Evolutionary conservation across 2,329 filamentous ascomycete genomes (phyloP), one percentile per base, ranked within the genome.

Genomic region (Fusarium burgessii): DNA sequence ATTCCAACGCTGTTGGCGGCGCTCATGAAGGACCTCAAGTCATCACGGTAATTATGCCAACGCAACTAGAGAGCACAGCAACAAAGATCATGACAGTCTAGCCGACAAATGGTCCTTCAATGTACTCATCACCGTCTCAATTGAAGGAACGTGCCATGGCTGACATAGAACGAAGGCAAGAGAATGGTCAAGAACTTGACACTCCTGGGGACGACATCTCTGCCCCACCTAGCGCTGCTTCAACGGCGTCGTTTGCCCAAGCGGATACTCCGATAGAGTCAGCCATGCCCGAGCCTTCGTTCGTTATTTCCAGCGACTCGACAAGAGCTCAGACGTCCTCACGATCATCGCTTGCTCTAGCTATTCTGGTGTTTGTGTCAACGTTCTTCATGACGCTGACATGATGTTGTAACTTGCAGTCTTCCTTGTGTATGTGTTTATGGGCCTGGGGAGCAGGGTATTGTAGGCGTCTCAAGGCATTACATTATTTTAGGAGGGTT

Each of bases 31-130:
- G 51, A 15, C 70, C 62, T 50, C 47, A 72, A 11, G 46, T 76
- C 20, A 62, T 77, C 27, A 78, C 75, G 17, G 62, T 79, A 9
- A 73, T 77, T 41, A 62, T 73, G 18, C 62, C 77, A 23, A 66
- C 69, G 14, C 63, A 68, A 20, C 52, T 73, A 13, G 63, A 68
- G 13, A 59, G 68, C 14, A 70, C 74, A 12, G 52, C 71, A 46
- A 78, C 70, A 32, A 68, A 33, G 32, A 45, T 68, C 35, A 50
- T 71, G 32, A 73, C 70, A 35, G 58, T 68, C 52, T 68, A 58
- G 63, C 56, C 54, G 57, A 65, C 70, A 14, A 42, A 59, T 20
- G 43, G 43, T 13, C 25, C 68, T n/a, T 68, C 72, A 13, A 65
- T 40, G 25, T 51, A 46, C 50, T 45, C 64, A 23, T 40, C 52